phyloP scores from a whole-genome alignment of 1,139 yeast genomes.

The Saccharomyces hybrid region DNA sequence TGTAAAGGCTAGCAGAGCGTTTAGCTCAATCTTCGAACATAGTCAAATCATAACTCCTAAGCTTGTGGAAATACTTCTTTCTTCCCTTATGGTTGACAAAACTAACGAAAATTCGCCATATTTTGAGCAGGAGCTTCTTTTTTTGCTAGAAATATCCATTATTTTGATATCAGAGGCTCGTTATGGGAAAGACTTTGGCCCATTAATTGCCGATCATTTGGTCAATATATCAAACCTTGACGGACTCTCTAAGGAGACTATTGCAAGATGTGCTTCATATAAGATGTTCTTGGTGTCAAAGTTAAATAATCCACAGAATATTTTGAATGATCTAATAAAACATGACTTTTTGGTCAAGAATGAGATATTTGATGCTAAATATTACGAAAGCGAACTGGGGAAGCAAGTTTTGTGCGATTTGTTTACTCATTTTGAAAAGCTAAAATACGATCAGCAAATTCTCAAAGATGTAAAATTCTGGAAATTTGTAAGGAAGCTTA shows the following conservation, averaged over 20 bases:
- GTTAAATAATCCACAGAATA: slow-evolving; percentile 11
- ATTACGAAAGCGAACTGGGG: slow-evolving; percentile 37
- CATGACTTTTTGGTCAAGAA: slow-evolving; percentile 21
- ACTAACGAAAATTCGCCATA: slow-evolving; percentile 1
- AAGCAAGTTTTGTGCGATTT: slow-evolving; percentile 47
- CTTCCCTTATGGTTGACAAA: background rate
- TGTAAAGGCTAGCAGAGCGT: background rate
- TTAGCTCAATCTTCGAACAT: slow-evolving; percentile 3
- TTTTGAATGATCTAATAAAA: slow-evolving; percentile 15
- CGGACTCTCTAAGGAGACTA: slow-evolving; percentile 19
- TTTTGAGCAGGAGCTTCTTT: slow-evolving; percentile 4
- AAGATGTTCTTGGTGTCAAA: slow-evolving; percentile 28
- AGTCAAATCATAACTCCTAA: slow-evolving; percentile 1
- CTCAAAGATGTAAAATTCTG: slow-evolving; percentile 52
- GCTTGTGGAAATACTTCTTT: background rate
- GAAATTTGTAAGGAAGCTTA: slow-evolving; percentile 52
- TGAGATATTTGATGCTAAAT: slow-evolving; percentile 22
- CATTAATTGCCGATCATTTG: slow-evolving; percentile 7
- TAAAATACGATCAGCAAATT: slow-evolving; percentile 39
- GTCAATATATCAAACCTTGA: slow-evolving; percentile 14
- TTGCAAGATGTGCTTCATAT: slow-evolving; percentile 26
- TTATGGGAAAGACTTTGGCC: background rate
- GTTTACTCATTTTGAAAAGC: slow-evolving; percentile 39
- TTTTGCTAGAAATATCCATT: slow-evolving; percentile 2
- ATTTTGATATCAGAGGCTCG: background rate